Conservation (phyloP, 192 early-diverging fungal genomes). For the Dissophora globulifera region DNA sequence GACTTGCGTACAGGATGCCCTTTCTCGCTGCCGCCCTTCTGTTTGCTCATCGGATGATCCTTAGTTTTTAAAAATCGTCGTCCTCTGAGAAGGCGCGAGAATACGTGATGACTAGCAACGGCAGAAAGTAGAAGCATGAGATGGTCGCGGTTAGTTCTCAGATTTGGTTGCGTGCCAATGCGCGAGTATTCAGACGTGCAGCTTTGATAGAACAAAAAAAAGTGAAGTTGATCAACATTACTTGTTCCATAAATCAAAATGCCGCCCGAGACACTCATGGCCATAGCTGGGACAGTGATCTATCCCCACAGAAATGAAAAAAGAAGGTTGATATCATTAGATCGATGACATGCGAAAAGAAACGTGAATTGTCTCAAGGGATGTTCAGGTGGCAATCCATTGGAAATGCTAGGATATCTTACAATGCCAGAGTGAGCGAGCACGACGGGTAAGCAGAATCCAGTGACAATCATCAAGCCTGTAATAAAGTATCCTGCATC, state of each 20-base stretch:
- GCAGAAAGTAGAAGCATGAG: not conserved
- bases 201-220: too few relatives aligned
- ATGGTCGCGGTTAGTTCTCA: too few relatives aligned
- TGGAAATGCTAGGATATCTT: conserved; percentile 27
- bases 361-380: too few relatives aligned
- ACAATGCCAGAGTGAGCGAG: conserved; percentile 84
- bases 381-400: not conserved
- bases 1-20: too few relatives aligned
- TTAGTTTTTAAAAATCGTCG: conserved; percentile 61
- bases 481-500: conserved; percentile 90
- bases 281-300: conserved; percentile 87
- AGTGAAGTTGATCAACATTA: conserved; percentile 34
- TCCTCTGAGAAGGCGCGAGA: conserved; percentile 64
- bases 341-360: too few relatives aligned
- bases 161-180: too few relatives aligned
- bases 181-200: too few relatives aligned
- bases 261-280: conserved; percentile 92
- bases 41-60: too few relatives aligned
- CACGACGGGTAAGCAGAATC: conserved; percentile 85
- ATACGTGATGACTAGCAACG: conserved; percentile 65
- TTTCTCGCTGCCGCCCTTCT: not conserved
- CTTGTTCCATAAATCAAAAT: conserved; percentile 93
- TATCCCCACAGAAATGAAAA: conserved; percentile 39
- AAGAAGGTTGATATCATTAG: too few relatives aligned
- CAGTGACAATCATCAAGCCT: conserved; percentile 90